These are phyloP conservation scores for Trichophyton equinum DNA, from an alignment of 2,329 filamentous ascomycete genomes.

Conservation along the genomic window DNA sequence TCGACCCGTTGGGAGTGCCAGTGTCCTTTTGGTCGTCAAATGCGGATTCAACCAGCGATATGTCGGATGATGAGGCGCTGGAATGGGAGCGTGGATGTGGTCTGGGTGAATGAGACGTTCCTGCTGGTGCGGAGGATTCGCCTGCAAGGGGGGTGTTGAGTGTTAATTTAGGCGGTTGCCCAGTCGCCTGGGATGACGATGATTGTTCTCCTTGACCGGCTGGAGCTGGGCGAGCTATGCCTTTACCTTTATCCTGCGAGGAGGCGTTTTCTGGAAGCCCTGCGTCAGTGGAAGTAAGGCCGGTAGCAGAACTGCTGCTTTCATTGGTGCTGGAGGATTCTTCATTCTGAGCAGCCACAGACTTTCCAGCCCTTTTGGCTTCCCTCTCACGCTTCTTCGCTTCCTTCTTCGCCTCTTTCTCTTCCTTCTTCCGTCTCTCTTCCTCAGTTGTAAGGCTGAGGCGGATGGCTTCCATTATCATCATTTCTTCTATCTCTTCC, in stretches of 20 bases:
- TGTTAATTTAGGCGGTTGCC: constrained; percentile 15
- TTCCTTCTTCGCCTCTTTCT: constrained; percentile 69
- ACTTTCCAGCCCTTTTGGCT: constrained; percentile 60
- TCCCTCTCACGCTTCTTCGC: constrained; percentile 78
- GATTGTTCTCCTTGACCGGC: background rate
- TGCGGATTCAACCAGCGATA: constrained; percentile 57
- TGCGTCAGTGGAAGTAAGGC: constrained; percentile 28
- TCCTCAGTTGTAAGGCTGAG: constrained; percentile 86
- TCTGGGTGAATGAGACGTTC: constrained; percentile 39
- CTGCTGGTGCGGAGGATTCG: background rate
- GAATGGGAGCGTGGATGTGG: constrained; percentile 73
- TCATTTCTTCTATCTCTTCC: constrained; percentile 90
- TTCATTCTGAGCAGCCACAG: constrained; percentile 56
- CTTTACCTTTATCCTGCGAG: constrained; percentile 52
- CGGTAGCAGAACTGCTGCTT: constrained; percentile 51
- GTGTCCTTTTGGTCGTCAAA: constrained; percentile 31
- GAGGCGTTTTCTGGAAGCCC: constrained; percentile 27
- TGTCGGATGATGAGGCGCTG: constrained; percentile 71
- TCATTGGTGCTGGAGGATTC: constrained; percentile 41
- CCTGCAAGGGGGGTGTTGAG: constrained; percentile 9
- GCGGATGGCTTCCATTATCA: constrained; percentile 95
- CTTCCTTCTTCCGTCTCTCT: constrained; percentile 73
- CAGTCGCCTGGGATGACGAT: background rate
- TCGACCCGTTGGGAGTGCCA: constrained; percentile 39
- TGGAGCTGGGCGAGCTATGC: constrained; percentile 43